phyloP scores from a whole-genome alignment of 768 basidiomycete genomes.

The Asterophora parasitica region DNA sequence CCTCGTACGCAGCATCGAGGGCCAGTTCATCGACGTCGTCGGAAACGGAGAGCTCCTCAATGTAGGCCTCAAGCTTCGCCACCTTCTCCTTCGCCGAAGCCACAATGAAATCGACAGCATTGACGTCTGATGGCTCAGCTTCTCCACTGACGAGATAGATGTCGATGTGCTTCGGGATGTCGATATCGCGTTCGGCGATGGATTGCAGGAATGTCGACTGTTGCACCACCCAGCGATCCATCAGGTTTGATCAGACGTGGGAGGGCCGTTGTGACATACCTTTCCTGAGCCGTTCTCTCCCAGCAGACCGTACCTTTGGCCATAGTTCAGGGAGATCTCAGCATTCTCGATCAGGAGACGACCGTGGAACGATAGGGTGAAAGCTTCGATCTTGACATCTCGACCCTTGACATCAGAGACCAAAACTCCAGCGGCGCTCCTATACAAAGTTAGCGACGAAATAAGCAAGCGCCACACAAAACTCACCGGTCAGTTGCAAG shows the following conservation, averaged over 20 bases:
- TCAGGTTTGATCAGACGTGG: background rate
- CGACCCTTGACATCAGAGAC: conserved; percentile 89
- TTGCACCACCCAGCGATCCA: background rate
- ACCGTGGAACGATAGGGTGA: conserved; percentile 96
- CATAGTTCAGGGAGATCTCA: conserved; percentile 69
- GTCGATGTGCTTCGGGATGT: conserved; percentile 92
- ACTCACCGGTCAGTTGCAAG: conserved; percentile 85
- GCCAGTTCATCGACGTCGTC: conserved; percentile 86
- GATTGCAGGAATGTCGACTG: conserved; percentile 97
- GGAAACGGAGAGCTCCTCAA: conserved; percentile 89
- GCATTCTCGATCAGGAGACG: conserved; percentile 69
- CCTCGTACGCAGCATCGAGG: conserved; percentile 88
- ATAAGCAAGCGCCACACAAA: background rate
- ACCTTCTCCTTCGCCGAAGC: conserved; percentile 91
- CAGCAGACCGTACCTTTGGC: conserved; percentile 90
- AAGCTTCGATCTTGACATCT: conserved; percentile 96
- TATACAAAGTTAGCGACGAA: conserved; percentile 24
- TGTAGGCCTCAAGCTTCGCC: conserved; percentile 85
- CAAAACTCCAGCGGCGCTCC: conserved; percentile 88
- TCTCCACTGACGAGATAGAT: conserved; percentile 97
- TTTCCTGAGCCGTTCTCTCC: conserved; percentile 99
- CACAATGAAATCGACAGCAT: conserved; percentile 97
- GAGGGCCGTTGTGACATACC: conserved; percentile 39
- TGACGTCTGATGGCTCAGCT: conserved; percentile 91
- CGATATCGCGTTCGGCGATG: conserved; percentile 91